A percentile compares a stretch with the other conserved stretches of the same genome.
phyloP scores from a whole-genome alignment of 371 early-diverging fungal species.

The Umbelopsis sp. region DNA sequence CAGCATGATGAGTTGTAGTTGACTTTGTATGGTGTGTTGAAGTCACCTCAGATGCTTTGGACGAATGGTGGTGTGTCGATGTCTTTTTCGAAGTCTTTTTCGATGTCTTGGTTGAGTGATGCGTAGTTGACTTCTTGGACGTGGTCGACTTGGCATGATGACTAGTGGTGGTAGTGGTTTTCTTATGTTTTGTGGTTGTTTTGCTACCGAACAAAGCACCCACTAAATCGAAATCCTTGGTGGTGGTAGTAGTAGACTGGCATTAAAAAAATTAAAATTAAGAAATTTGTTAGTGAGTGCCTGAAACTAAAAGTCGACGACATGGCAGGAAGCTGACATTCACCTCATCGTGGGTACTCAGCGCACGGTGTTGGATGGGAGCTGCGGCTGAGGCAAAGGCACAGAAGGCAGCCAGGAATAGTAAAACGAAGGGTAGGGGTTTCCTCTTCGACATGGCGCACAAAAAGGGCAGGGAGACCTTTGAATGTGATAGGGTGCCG shows the following conservation, averaged over 20 bases:
- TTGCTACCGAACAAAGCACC: neutral
- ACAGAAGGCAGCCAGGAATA: neutral
- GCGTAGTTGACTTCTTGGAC: neutral
- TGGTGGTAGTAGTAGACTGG: neutral
- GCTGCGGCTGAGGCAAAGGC: neutral
- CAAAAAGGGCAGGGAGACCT: neutral
- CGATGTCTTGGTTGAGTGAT: neutral
- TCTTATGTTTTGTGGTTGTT: neutral
- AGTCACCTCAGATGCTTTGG: too few species aligned
- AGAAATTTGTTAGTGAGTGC: too few species aligned
- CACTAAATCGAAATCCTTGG: neutral
- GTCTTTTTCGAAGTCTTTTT: too few species aligned
- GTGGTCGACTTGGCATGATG: neutral
- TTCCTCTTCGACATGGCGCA: constrained; percentile 12
- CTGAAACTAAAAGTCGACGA: neutral
- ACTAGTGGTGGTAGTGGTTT: neutral
- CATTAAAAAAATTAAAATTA: neutral
- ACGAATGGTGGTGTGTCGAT: too few species aligned
- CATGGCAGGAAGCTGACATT: neutral
- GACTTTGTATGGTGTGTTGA: neutral
- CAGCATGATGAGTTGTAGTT: neutral
- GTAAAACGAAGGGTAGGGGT: constrained; percentile 12
- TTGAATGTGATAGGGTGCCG: too few species aligned
- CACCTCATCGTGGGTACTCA: neutral
- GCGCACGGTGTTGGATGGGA: neutral